Base-by-base conservation (phyloP, 495 filamentous ascomycete species). In the Cercophora newfieldiana region DNA sequence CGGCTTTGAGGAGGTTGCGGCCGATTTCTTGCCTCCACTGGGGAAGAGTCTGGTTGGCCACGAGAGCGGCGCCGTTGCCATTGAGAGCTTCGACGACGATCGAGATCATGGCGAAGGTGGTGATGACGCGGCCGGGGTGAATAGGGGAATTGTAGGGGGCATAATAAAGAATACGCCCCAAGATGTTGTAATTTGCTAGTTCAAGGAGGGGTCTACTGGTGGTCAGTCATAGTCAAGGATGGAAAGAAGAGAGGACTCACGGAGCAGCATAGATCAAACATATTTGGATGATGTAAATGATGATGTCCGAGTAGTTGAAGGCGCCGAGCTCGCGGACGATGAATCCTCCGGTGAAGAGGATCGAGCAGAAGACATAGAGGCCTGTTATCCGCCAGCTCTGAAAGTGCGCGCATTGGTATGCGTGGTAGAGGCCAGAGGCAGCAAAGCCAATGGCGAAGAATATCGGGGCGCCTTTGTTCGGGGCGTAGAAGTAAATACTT, bases 91-190 rank as follows among this genome's bases (percentile, higher is more conserved):
- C 91, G 65, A 93, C 83, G 0, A 86, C 70, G 8, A 74, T 69
- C 5, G 88, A 88, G 54, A 94, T 73, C 29, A 83, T 86, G 53
- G 87, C 76, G 71, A 95, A 94, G n/a, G 90, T 91, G 4, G 87
- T 87, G 62, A 91, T 80, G 21, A 93, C 90, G 1, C 90, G 86
- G 2, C 89, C 90, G 0, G 91, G 91, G 72, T 94, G 89, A 61
- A 94, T 87, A 0, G 90, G 90, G 0, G 90, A 87, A 66, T 89
- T 84, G 66, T 93, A 89, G 0, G 91, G 91, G 30, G 91, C 86
- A 77, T 92, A 93, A 77, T 90, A 91, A 3, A 95, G 81, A 56
- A 90, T 86, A 7, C 91, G 88, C 25, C 89, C 91, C 22, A 94
- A 85, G 60, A 89, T 85, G 68, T 91, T 83, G 75, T 92, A 95